Conservation (phyloP, 768 basidiomycete genomes). For the Steccherinum ochraceum region DNA sequence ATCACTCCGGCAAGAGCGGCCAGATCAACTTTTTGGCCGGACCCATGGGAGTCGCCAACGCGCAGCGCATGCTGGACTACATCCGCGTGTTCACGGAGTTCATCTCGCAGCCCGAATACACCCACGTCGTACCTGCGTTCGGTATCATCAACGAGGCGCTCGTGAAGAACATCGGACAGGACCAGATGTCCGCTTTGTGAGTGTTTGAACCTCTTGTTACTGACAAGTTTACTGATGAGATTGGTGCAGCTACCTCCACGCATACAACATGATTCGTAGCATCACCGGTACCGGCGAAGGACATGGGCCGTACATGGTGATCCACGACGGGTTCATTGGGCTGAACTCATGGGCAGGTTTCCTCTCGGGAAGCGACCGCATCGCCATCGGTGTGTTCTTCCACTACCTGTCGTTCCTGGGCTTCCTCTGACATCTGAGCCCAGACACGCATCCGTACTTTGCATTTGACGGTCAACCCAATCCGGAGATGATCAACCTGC, state of each 20-base stretch:
- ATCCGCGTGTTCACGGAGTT: slow-evolving; percentile 75
- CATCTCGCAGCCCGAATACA: slow-evolving; percentile 70
- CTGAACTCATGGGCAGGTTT: slow-evolving; percentile 34
- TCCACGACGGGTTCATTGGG: slow-evolving; percentile 51
- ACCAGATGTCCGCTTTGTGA: slow-evolving; percentile 53
- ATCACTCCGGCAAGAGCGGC: slow-evolving; percentile 59
- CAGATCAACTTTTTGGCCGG: slow-evolving; percentile 57
- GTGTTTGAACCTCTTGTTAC: too few species aligned
- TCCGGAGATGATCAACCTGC: slow-evolving; percentile 33
- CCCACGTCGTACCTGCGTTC: slow-evolving; percentile 52
- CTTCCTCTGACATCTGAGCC: background rate
- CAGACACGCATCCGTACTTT: slow-evolving; percentile 40
- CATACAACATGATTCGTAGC: slow-evolving; percentile 57
- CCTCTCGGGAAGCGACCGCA: slow-evolving; percentile 30
- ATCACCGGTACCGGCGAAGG: slow-evolving; percentile 75
- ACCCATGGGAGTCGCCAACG: slow-evolving; percentile 85
- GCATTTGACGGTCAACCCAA: slow-evolving; percentile 27
- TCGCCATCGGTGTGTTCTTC: slow-evolving; percentile 33
- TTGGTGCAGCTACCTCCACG: slow-evolving; percentile 50
- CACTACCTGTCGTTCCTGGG: too few species aligned
- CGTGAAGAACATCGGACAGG: slow-evolving; percentile 43
- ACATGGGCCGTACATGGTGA: slow-evolving; percentile 44
- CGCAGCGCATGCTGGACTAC: slow-evolving; percentile 69
- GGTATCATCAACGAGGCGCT: slow-evolving; percentile 63
- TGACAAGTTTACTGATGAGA: too few species aligned